These are phyloP conservation scores for Pelargonium citronellum DNA, from an alignment of 441 rosid genomes.

Conservation along the genomic window DNA sequence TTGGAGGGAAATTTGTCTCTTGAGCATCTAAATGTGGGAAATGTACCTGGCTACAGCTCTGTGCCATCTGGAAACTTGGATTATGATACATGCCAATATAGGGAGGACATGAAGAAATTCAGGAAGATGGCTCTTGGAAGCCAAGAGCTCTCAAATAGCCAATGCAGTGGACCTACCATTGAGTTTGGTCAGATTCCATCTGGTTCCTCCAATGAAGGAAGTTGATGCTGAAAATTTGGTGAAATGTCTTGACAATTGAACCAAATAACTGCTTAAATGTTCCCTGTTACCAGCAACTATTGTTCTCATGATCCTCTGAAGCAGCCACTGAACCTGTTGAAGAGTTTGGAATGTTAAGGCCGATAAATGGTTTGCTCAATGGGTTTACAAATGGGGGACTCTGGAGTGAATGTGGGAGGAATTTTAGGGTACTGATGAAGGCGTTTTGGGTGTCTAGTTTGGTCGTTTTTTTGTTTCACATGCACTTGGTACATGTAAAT, in stretches of 20 bases:
- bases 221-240: slow-evolving; percentile 34
- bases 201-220: slow-evolving; percentile 71
- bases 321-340: background rate
- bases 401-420: too few species aligned
- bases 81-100: slow-evolving; percentile 76
- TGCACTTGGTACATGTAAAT: too few species aligned
- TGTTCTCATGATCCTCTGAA: background rate
- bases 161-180: slow-evolving; percentile 66
- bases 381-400: too few species aligned
- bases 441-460: too few species aligned
- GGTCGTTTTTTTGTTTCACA: too few species aligned
- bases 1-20: slow-evolving; percentile 77
- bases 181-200: slow-evolving; percentile 72
- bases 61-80: slow-evolving; percentile 66
- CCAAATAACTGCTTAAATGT: background rate
- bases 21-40: slow-evolving; percentile 71
- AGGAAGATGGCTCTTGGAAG: slow-evolving; percentile 76
- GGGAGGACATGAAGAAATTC: slow-evolving; percentile 75
- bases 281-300: background rate
- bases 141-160: slow-evolving; percentile 50
- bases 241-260: slow-evolving; percentile 25
- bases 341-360: background rate
- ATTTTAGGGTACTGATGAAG: too few species aligned
- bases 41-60: slow-evolving; percentile 71
- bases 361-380: background rate